Evolutionary conservation across 768 basidiomycete species (phyloP).

Genomic region (Termitomyces bulborhizus): DNA sequence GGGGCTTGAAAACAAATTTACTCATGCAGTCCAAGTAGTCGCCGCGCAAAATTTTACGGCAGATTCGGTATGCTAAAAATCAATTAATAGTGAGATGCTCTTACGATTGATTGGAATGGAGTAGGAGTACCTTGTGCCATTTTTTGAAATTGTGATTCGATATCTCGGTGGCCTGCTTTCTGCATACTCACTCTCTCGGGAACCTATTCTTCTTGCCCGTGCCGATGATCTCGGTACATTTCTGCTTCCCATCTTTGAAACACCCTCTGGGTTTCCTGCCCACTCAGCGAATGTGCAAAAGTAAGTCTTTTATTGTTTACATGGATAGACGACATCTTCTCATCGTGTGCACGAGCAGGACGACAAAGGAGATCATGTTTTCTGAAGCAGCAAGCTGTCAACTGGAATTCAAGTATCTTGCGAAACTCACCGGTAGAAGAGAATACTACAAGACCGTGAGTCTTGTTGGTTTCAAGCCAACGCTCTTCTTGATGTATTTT

Average conservation of each 20-base stretch:
- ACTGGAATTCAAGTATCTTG: slow-evolving; percentile 74
- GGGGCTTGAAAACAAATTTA: slow-evolving; percentile 67
- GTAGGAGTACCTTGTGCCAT: slow-evolving; percentile 34
- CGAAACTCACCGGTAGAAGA: slow-evolving; percentile 54
- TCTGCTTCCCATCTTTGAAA: slow-evolving; percentile 59
- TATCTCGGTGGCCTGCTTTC: slow-evolving; percentile 71
- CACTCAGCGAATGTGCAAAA: slow-evolving; percentile 53
- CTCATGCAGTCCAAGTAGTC: slow-evolving; percentile 46
- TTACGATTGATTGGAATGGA: slow-evolving; percentile 1
- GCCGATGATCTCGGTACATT: slow-evolving; percentile 64
- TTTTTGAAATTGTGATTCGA: slow-evolving; percentile 77
- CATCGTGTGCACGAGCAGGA: slow-evolving; percentile 22
- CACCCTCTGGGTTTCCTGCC: slow-evolving; percentile 56
- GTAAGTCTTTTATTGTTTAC: slow-evolving; percentile 20
- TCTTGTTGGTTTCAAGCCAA: neutral
- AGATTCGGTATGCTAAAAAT: slow-evolving; percentile 21
- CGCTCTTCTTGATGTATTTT: neutral
- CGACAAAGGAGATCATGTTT: slow-evolving; percentile 20
- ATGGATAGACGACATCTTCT: neutral
- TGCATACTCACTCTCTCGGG: slow-evolving; percentile 67
- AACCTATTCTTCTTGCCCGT: slow-evolving; percentile 49
- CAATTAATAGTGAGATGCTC: neutral
- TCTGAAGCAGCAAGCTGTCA: slow-evolving; percentile 49
- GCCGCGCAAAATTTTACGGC: slow-evolving; percentile 36
- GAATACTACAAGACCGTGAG: slow-evolving; percentile 37